These are phyloP conservation scores for Agaricus blazei DNA, from an alignment of 768 basidiomycete genomes.

Conservation along the genomic window DNA sequence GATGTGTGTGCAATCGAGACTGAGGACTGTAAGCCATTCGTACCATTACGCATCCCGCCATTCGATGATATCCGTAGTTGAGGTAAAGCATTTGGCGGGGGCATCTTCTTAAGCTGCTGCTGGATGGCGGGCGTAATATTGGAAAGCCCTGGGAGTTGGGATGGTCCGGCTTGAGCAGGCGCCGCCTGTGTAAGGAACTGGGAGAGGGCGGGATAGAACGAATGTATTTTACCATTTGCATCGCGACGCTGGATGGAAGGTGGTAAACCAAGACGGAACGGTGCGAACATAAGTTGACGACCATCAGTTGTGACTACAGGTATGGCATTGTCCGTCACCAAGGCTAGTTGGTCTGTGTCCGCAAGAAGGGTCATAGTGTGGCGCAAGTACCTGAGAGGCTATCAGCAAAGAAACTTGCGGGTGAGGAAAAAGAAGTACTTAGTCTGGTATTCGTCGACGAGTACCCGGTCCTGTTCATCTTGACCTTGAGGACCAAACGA, in stretches of 20 bases:
- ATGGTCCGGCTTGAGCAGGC: conserved; percentile 8
- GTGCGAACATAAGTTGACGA: conserved; percentile 42
- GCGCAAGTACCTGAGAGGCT: conserved; percentile 40
- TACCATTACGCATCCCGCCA: conserved; percentile 42
- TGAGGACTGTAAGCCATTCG: conserved; percentile 19
- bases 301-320: conserved; percentile 41
- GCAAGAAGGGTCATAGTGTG: conserved; percentile 51
- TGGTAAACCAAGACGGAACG: conserved; percentile 43
- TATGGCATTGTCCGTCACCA: conserved; percentile 48
- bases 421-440: conserved; percentile 28
- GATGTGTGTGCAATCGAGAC: conserved; percentile 21
- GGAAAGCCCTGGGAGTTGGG: conserved; percentile 13
- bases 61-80: conserved; percentile 62
- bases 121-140: conserved; percentile 54
- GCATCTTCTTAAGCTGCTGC: conserved; percentile 59
- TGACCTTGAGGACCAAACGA: conserved; percentile 49
- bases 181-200: conserved; percentile 9
- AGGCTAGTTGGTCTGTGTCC: conserved; percentile 47
- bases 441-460: conserved; percentile 69
- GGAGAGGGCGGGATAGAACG: conserved; percentile 16
- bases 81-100: conserved; percentile 45
- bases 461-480: conserved; percentile 62
- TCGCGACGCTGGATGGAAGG: conserved; percentile 29
- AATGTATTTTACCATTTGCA: conserved; percentile 22
- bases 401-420: conserved; percentile 8